Evolutionary conservation across 768 basidiomycete genomes (phyloP).

Genomic region (Tricholoma hemisulphureum): DNA sequence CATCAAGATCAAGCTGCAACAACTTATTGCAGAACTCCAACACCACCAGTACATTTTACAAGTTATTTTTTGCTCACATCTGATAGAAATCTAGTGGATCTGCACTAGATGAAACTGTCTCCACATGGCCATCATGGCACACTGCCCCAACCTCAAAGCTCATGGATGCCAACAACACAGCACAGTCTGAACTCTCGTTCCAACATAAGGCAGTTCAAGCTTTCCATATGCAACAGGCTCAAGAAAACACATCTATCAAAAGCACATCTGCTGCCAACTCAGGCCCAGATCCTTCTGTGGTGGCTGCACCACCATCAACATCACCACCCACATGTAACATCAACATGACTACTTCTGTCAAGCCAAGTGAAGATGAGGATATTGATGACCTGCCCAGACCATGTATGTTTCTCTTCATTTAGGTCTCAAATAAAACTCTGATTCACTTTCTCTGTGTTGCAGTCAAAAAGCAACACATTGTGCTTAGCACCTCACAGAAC

Average conservation of each 20-base stretch:
- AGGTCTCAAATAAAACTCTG: neutral
- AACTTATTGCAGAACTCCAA: neutral
- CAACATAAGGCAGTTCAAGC: neutral
- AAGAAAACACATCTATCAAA: neutral
- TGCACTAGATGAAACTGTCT: neutral
- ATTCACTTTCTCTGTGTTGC: too few relatives aligned
- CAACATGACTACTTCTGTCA: neutral
- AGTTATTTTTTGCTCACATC: too few relatives aligned
- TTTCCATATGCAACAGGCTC: neutral
- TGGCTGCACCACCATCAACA: neutral
- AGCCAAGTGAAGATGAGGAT: neutral
- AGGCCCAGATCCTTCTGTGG: neutral
- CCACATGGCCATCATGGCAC: too few relatives aligned
- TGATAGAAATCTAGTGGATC: neutral
- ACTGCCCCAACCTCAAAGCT: too few relatives aligned
- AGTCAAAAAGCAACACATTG: too few relatives aligned
- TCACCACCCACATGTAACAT: neutral
- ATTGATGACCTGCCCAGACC: neutral
- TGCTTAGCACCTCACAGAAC: too few relatives aligned
- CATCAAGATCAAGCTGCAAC: neutral
- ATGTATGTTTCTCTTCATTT: neutral
- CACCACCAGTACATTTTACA: too few relatives aligned
- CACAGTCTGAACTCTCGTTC: neutral
- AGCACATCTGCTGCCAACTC: neutral
- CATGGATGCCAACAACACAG: neutral